Evolutionary conservation across 805 yeast species (phyloP).

Genomic region (Scheffersomyces stipitis): DNA sequence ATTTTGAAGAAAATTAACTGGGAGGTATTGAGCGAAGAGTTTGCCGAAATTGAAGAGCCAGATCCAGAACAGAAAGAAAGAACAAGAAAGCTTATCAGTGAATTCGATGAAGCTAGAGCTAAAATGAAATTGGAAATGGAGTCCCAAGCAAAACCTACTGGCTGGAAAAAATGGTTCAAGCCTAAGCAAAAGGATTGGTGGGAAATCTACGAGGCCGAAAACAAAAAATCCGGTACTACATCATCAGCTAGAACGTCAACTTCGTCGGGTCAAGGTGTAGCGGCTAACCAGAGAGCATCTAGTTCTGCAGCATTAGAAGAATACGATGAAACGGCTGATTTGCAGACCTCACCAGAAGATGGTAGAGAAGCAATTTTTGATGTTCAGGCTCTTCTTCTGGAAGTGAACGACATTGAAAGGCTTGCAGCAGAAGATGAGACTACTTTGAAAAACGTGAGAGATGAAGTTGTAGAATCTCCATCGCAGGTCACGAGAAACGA

Average conservation of each 20-base stretch:
- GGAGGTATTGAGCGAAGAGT: slow-evolving; percentile 85
- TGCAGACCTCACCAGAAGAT: slow-evolving; percentile 11
- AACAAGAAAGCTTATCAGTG: slow-evolving; percentile 77
- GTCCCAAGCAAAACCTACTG: slow-evolving; percentile 16
- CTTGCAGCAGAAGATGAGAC: slow-evolving; percentile 23
- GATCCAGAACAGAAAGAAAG: slow-evolving; percentile 85
- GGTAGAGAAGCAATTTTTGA: slow-evolving; percentile 38
- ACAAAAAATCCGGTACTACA: slow-evolving; percentile 15
- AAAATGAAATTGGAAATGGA: slow-evolving; percentile 50
- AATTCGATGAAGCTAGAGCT: slow-evolving; percentile 82
- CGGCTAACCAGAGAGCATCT: no score
- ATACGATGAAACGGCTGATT: slow-evolving; percentile 9
- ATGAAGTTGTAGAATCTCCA: no score
- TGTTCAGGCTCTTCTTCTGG: slow-evolving; percentile 42
- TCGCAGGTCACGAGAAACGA: no score
- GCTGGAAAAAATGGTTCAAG: slow-evolving; percentile 50
- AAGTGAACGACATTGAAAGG: slow-evolving; percentile 45
- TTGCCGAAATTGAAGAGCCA: slow-evolving; percentile 93
- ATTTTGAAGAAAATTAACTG: slow-evolving; percentile 68
- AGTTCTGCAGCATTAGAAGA: slow-evolving; percentile 14
- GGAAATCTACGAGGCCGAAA: slow-evolving; percentile 43
- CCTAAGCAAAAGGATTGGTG: slow-evolving; percentile 58
- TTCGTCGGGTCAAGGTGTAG: background rate
- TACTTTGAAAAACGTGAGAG: slow-evolving; percentile 13
- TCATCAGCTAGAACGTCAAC: background rate